phyloP scores from a whole-genome alignment of 179 eudicot species.

The Patellifolia procumbens region DNA sequence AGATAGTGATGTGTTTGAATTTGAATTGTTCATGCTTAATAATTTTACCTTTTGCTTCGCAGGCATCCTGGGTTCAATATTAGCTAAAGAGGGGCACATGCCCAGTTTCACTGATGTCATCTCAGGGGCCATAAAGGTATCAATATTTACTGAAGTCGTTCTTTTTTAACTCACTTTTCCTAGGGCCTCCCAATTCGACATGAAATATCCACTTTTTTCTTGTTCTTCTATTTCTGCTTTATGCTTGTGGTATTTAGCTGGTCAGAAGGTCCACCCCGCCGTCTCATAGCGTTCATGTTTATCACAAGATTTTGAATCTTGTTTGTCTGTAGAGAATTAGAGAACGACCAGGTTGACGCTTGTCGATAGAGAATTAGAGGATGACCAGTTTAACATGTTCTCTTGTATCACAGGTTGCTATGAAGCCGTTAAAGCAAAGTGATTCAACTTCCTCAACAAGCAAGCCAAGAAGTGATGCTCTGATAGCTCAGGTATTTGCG shows the following conservation, averaged over 20 bases:
- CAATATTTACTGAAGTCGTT: not conserved
- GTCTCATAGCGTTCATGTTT: not conserved
- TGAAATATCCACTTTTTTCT: too few species aligned
- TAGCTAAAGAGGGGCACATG: conserved; percentile 78
- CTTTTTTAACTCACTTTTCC: not conserved
- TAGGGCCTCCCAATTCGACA: too few species aligned
- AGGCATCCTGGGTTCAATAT: conserved; percentile 76
- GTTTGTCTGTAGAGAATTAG: conserved; percentile 3
- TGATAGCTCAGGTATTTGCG: conserved; percentile 72
- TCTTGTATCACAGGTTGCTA: conserved; percentile 48
- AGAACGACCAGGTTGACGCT: not conserved
- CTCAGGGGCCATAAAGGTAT: conserved; percentile 81
- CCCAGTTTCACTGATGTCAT: conserved; percentile 67
- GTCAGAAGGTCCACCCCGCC: not conserved
- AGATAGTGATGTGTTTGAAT: not conserved
- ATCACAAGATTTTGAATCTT: not conserved
- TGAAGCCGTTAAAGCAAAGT: conserved; percentile 52
- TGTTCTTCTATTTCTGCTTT: not conserved
- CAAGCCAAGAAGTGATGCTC: conserved; percentile 70
- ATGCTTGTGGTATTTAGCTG: not conserved
- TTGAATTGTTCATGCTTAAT: not conserved
- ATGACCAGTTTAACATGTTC: conserved; percentile 5
- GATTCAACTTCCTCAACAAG: conserved; percentile 49
- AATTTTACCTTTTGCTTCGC: conserved; percentile 11
- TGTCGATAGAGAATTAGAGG: conserved; percentile 1